Evolutionary conservation across 768 basidiomycete species (phyloP).

Genomic region (Zangia roseola): DNA sequence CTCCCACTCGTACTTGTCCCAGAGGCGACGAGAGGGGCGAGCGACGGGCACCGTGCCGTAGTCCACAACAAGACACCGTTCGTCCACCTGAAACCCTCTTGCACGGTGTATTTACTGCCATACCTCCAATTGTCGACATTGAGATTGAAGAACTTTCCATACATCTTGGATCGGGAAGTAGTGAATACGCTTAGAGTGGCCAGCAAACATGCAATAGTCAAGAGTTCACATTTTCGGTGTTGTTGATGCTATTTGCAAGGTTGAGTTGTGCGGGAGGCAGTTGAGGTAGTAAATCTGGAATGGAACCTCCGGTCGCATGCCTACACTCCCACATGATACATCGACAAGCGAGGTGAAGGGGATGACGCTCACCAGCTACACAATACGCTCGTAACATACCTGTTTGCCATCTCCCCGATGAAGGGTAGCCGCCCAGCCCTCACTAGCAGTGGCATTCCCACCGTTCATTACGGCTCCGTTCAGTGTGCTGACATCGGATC

Average conservation of each 20-base stretch:
- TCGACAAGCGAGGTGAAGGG: neutral
- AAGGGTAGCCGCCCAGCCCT: conserved; percentile 67
- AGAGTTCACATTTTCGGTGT: conserved; percentile 78
- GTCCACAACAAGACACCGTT: conserved; percentile 81
- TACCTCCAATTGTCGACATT: conserved; percentile 77
- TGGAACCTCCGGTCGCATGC: conserved; percentile 87
- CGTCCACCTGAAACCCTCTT: conserved; percentile 88
- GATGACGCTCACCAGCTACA: conserved; percentile 74
- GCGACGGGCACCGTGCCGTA: conserved; percentile 60
- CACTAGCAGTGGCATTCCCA: conserved; percentile 56
- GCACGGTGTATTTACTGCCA: conserved; percentile 88
- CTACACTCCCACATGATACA: conserved; percentile 33
- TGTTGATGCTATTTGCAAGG: conserved; percentile 59
- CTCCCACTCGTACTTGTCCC: no score
- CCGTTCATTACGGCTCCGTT: conserved; percentile 63
- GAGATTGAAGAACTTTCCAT: conserved; percentile 79
- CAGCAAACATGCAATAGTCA: no score
- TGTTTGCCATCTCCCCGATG: conserved; percentile 74
- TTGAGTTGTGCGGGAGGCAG: conserved; percentile 71
- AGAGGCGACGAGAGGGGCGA: conserved; percentile 16
- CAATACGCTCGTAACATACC: conserved; percentile 78
- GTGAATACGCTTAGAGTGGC: no score
- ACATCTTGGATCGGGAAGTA: conserved; percentile 80
- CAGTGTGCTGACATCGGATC: conserved; percentile 58
- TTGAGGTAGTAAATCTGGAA: conserved; percentile 66